A percentile compares a stretch with the other conserved stretches of the same genome.
Conservation (phyloP, 768 basidiomycete species). For the Macrolepiota fuliginosa region DNA sequence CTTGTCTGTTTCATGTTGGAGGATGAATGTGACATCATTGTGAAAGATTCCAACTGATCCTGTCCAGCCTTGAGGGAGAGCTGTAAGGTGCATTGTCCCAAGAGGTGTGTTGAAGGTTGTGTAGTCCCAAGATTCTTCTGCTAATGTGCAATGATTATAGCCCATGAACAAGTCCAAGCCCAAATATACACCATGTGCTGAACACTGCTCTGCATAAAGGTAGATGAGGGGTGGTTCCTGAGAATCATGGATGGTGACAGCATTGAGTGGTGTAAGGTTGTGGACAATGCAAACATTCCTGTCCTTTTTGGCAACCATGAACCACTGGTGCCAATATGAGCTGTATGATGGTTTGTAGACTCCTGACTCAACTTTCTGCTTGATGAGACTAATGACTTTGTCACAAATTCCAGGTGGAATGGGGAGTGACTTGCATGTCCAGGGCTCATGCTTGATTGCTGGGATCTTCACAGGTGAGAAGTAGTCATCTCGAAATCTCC, state of each 20-base stretch:
- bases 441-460: conserved; percentile 31
- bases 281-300: conserved; percentile 33
- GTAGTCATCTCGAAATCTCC: conserved; percentile 6
- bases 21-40: conserved; percentile 28
- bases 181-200: conserved; percentile 24
- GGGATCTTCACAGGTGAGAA: conserved; percentile 24
- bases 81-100: conserved; percentile 29
- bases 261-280: conserved; percentile 14
- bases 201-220: conserved; percentile 28
- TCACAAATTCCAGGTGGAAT: conserved; percentile 31
- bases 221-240: conserved; percentile 31
- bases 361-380: conserved; percentile 30
- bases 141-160: conserved; percentile 29
- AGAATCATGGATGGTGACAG: conserved; percentile 34
- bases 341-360: conserved; percentile 34
- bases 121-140: conserved; percentile 23
- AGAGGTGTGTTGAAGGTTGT: conserved; percentile 39
- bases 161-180: conserved; percentile 32
- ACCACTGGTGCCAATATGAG: conserved; percentile 35
- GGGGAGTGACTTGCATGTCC: conserved; percentile 30
- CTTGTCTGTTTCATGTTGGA: conserved; percentile 27
- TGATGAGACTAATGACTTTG: conserved; percentile 27
- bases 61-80: conserved; percentile 37
- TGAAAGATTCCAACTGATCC: conserved; percentile 33
- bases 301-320: conserved; percentile 35